A percentile compares a stretch with the other conserved stretches of the same genome.
Conservation (phyloP, 129 eudicot genomes). For the Saussurea involucrata region DNA sequence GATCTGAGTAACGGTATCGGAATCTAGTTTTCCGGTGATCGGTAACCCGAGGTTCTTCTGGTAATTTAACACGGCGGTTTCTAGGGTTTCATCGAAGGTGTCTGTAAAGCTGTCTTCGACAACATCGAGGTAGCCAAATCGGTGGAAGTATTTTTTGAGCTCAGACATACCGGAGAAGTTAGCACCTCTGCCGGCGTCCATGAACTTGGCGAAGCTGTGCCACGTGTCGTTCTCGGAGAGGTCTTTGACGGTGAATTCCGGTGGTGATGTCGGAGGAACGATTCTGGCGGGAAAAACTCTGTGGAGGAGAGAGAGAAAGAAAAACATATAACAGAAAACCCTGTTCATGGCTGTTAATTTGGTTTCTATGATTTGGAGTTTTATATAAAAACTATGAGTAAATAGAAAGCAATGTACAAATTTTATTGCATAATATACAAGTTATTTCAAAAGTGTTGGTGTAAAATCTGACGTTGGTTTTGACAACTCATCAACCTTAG, state of each 20-base stretch:
- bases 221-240: slow-evolving; percentile 43
- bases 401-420: not conserved
- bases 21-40: slow-evolving; percentile 63
- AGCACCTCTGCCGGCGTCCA: slow-evolving; percentile 66
- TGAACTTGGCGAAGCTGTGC: slow-evolving; percentile 46
- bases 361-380: not conserved
- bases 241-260: slow-evolving; percentile 32
- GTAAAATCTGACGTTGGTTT: too few species aligned
- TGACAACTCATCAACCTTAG: too few species aligned
- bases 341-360: slow-evolving; percentile 46
- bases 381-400: slow-evolving; percentile 4
- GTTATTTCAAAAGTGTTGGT: not conserved
- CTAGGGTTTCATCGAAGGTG: slow-evolving; percentile 53
- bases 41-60: slow-evolving; percentile 62
- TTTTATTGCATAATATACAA: not conserved
- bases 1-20: slow-evolving; percentile 48
- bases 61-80: slow-evolving; percentile 51
- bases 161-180: slow-evolving; percentile 56
- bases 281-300: slow-evolving; percentile 56
- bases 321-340: slow-evolving; percentile 29
- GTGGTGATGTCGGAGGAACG: slow-evolving; percentile 27
- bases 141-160: slow-evolving; percentile 68
- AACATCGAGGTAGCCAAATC: slow-evolving; percentile 67
- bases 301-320: slow-evolving; percentile 22
- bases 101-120: slow-evolving; percentile 44